Evolutionary conservation across 768 basidiomycete genomes (phyloP), one percentile per base, ranked within the genome.

Genomic region (Boletus rufocinnamomeus): DNA sequence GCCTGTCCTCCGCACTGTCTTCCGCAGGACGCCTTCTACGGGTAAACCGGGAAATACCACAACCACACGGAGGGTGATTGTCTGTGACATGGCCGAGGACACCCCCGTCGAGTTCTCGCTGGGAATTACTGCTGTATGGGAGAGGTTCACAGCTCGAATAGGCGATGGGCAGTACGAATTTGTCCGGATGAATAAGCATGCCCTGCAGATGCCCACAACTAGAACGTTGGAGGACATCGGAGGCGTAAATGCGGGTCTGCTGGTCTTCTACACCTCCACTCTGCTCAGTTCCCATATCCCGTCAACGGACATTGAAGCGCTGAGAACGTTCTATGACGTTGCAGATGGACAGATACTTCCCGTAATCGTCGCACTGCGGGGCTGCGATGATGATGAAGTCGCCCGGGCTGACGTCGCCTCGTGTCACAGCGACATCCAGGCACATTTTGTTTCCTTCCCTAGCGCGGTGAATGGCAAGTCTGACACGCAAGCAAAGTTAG

Each of bases 341-440:
- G 57, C 34, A 1, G 34, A n/a, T 19, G 53, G 40, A 2, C 9
- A 44, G 3, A 34, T 17, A 2, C 30, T 53, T 35, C 54, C 57
- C n/a, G 2, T 56, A 32, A 48, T 58, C 40, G 57, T 58, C 25
- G 46, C 49, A 3, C 6, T 58, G 4, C 57, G 34, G 16, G 53
- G 32, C 14, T 58, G 53, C 13, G 4, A 28, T 2, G 41, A 43
- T 10, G 38, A 43, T 0, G 16, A 16, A 28, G 28, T 40, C 10
- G 34, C 9, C 10, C 19, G 54, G 25, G 34, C 30, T 4, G 19
- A 27, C 1, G 25, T 59, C 40, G 8, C 21, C 17, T 50, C 54
- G 14, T 25, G 21, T 10, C 1, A 45, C 17, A 7, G 2, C 1
- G n/a, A 38, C 41, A 50, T 59, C 27, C 46, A 17, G 1, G 47